A percentile compares a stretch with the other conserved stretches of the same genome.
Conservation (phyloP, 495 filamentous ascomycete genomes). For the Xylaria cubensis region DNA sequence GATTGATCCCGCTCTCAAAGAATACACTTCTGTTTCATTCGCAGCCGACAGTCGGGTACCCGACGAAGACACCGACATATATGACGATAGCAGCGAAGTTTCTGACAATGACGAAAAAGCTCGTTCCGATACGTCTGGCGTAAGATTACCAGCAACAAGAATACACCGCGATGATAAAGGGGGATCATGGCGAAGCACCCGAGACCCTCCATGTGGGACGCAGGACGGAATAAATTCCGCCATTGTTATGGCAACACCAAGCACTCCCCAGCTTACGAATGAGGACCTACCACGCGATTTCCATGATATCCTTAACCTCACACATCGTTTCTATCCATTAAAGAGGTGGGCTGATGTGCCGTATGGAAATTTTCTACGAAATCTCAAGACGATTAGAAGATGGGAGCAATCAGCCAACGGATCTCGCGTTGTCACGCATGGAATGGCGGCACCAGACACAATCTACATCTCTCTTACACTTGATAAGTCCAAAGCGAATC, state of each 20-base stretch:
- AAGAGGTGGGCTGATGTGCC: conserved; percentile 45
- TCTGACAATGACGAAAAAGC: conserved; percentile 21
- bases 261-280: conserved; percentile 34
- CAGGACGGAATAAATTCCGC: conserved; percentile 39
- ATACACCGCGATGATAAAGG: conserved; percentile 22
- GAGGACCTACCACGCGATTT: conserved; percentile 45
- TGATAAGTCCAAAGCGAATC: conserved; percentile 28
- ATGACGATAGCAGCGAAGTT: conserved; percentile 3
- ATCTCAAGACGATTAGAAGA: conserved; percentile 43
- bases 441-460: conserved; percentile 38
- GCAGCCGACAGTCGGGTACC: conserved; percentile 25
- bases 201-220: conserved; percentile 38
- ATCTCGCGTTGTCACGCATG: conserved; percentile 34
- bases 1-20: neutral
- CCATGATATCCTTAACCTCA: conserved; percentile 41
- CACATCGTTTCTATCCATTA: conserved; percentile 28
- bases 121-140: neutral
- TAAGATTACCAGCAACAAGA: conserved; percentile 19
- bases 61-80: conserved; percentile 31
- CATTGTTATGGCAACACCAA: conserved; percentile 43
- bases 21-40: conserved; percentile 18
- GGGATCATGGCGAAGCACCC: conserved; percentile 36
- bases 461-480: conserved; percentile 47
- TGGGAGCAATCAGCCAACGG: conserved; percentile 51
- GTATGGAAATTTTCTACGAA: conserved; percentile 45